Percentiles rank a stretch among this genome's conserved stretches.
Conservation (phyloP, 352 stramenopile genomes). For the Phytopythium delawarense region DNA sequence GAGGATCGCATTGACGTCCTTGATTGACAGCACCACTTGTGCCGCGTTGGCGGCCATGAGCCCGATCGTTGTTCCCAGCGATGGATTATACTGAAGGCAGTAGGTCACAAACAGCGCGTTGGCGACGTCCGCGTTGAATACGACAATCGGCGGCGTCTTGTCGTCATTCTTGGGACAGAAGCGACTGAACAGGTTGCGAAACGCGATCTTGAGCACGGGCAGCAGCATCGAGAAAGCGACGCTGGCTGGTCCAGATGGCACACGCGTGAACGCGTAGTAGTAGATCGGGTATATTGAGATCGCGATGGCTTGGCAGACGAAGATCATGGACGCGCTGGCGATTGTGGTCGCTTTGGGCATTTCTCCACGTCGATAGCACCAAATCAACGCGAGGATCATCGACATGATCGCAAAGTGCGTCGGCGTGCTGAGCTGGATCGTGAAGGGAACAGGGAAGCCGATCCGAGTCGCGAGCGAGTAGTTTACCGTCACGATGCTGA, state of each 20-base stretch:
- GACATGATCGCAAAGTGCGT: conserved; percentile 18
- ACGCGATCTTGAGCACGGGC: conserved; percentile 1
- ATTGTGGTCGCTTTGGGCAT: conserved; percentile 3
- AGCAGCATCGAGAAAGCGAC: background rate
- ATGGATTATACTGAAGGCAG: conserved; percentile 21
- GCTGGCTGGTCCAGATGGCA: background rate
- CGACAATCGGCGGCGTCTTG: conserved; percentile 16
- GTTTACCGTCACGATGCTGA: conserved; percentile 5
- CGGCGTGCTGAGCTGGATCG: conserved; percentile 15
- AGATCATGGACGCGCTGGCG: conserved; percentile 13
- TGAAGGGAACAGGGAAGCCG: conserved; percentile 14
- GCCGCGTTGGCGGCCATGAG: conserved; percentile 21
- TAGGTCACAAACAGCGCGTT: conserved; percentile 27
- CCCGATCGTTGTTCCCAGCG: conserved; percentile 11
- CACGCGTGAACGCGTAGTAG: conserved; percentile 10
- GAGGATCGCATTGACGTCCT: background rate
- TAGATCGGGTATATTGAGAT: conserved; percentile 17
- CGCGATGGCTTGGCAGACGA: conserved; percentile 12
- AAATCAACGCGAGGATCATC: conserved; percentile 2
- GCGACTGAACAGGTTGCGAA: conserved; percentile 1
- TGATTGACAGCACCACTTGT: conserved; percentile 10
- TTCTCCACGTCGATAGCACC: background rate
- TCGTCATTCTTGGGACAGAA: conserved; percentile 11
- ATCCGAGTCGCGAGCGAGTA: conserved; percentile 11
- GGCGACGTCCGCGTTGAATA: conserved; percentile 26